phyloP scores from a whole-genome alignment of 202 grass and related monocot species.

The Cymbopogon flexuosus region DNA sequence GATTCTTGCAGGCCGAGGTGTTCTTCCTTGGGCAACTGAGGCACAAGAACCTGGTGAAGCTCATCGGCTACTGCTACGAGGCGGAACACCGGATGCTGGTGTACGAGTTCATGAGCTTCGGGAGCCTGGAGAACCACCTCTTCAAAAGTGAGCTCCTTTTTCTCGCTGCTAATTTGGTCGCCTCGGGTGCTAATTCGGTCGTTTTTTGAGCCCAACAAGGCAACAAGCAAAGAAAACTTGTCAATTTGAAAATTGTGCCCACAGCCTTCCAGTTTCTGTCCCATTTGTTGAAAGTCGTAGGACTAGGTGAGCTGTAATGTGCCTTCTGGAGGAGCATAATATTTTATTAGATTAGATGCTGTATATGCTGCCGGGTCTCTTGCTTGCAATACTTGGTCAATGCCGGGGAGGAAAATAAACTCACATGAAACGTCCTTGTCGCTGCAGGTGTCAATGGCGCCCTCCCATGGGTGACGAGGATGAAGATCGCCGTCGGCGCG shows the following conservation, averaged over 20 bases:
- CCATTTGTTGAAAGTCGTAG: constrained; percentile 15
- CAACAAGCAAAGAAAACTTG: not conserved
- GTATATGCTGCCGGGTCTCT: not conserved
- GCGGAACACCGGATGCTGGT: constrained; percentile 81
- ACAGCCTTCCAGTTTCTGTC: not conserved
- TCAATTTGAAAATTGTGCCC: not conserved
- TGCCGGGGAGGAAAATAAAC: constrained; percentile 1
- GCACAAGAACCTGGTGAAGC: constrained; percentile 70
- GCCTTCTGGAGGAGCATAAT: constrained; percentile 1
- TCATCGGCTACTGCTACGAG: constrained; percentile 91
- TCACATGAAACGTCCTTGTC: constrained; percentile 13
- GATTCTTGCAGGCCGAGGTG: constrained; percentile 49
- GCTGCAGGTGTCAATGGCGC: constrained; percentile 34
- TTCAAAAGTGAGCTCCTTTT: constrained; percentile 69
- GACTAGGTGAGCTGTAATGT: constrained; percentile 37
- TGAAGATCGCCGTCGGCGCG: constrained; percentile 84
- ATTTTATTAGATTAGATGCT: not conserved
- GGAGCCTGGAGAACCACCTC: constrained; percentile 80
- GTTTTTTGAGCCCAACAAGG: not conserved
- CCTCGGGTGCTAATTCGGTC: not conserved
- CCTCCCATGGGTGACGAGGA: constrained; percentile 77
- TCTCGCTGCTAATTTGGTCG: constrained; percentile 6
- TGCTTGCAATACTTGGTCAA: constrained; percentile 12
- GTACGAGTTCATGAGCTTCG: constrained; percentile 74
- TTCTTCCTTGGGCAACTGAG: constrained; percentile 82